A percentile compares a stretch with the other conserved stretches of the same genome.
Conservation (phyloP, 1,284 basidiomycete species). For the Xerocomus minutiporus region DNA sequence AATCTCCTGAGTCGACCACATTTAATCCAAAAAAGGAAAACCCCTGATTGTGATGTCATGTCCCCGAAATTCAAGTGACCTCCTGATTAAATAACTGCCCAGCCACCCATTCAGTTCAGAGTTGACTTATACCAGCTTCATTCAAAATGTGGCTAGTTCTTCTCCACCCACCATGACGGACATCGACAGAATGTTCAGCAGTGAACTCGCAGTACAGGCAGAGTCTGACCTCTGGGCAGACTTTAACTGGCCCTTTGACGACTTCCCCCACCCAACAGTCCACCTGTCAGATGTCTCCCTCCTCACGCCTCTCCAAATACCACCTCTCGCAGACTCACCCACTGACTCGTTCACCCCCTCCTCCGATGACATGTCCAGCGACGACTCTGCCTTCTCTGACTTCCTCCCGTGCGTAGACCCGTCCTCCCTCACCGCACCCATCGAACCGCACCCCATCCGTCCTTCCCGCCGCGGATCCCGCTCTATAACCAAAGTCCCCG, state of each 20-base stretch:
- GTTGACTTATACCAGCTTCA: constrained; percentile 6
- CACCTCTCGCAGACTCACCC: constrained; percentile 4
- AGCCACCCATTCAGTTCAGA: constrained; percentile 15
- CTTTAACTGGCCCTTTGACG: background rate
- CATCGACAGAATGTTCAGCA: constrained; percentile 24
- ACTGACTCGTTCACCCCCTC: constrained; percentile 3
- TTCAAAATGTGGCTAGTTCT: constrained; percentile 18
- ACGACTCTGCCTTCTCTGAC: constrained; percentile 16
- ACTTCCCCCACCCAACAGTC: constrained; percentile 19
- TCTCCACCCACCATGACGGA: constrained; percentile 15
- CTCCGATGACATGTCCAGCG: constrained; percentile 17
- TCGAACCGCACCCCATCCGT: background rate
- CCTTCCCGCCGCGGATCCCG: constrained; percentile 23
- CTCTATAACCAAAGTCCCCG: constrained; percentile 36
- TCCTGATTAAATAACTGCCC: background rate
- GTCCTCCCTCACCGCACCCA: background rate
- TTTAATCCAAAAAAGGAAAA: constrained; percentile 9
- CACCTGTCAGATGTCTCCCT: constrained; percentile 19
- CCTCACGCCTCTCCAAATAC: constrained; percentile 5
- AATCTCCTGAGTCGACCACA: constrained; percentile 3
- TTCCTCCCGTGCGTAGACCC: constrained; percentile 19
- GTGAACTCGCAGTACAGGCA: constrained; percentile 16
- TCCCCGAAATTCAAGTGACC: background rate
- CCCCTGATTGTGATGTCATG: constrained; percentile 10
- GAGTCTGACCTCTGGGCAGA: constrained; percentile 1